Conservation (phyloP, 495 filamentous ascomycete species). For the Penicillium flavigenum region DNA sequence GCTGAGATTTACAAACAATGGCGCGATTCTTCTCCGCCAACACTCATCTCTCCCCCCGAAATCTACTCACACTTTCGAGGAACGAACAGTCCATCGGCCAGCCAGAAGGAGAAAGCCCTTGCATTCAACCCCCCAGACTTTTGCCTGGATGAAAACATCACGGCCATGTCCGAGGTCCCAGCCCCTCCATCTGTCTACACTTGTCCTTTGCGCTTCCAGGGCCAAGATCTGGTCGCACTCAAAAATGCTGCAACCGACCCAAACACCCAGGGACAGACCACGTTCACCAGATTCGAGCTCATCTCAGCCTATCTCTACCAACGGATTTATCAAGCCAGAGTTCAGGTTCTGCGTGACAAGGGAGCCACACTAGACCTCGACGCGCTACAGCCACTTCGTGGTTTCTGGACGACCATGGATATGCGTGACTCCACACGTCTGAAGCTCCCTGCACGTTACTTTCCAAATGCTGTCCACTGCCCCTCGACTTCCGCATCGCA, state of each 20-base stretch:
- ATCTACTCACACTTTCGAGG: conserved; percentile 4
- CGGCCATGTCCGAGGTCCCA: no score
- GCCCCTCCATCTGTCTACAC: neutral
- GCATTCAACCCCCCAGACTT: neutral
- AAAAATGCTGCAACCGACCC: neutral
- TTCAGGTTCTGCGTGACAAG: neutral
- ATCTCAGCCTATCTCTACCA: conserved; percentile 4
- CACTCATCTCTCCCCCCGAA: conserved; percentile 3
- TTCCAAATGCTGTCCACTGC: conserved; percentile 13
- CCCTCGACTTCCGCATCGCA: neutral
- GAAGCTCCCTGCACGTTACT: conserved; percentile 2
- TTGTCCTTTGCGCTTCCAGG: neutral
- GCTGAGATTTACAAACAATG: conserved; percentile 8
- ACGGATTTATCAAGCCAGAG: neutral
- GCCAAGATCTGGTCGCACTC: neutral
- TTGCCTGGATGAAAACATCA: neutral
- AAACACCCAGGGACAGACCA: neutral
- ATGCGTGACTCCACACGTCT: conserved; percentile 7
- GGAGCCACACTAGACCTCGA: neutral
- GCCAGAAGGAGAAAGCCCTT: neutral
- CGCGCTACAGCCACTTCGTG: neutral
- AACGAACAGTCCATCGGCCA: neutral
- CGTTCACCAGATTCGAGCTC: conserved; percentile 4
- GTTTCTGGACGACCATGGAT: conserved; percentile 7
- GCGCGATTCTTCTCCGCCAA: neutral